These are phyloP conservation scores for Sisymbrium irio DNA, from an alignment of 345 rosid species.

Conservation along the genomic window DNA sequence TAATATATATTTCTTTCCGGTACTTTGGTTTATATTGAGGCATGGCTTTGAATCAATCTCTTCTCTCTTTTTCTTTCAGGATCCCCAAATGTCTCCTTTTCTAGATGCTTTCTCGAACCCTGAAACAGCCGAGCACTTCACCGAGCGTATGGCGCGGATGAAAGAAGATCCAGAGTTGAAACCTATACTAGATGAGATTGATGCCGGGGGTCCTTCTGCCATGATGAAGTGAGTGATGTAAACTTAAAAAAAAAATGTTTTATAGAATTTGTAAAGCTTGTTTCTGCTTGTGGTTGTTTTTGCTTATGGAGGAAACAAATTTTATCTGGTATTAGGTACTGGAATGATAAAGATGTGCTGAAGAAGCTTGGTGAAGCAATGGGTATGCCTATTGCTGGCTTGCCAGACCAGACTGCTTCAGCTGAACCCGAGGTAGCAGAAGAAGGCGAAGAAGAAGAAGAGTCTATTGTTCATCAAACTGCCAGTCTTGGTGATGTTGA, in stretches of 20 bases:
- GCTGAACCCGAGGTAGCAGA: constrained; percentile 63
- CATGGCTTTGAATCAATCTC: constrained; percentile 2
- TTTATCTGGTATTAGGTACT: constrained; percentile 54
- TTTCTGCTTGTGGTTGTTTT: background rate
- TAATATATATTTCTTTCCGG: background rate
- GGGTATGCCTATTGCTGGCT: constrained; percentile 72
- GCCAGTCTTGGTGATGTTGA: constrained; percentile 98
- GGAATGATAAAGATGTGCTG: constrained; percentile 91
- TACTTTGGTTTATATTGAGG: background rate
- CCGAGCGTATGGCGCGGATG: constrained; percentile 81
- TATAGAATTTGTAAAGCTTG: background rate
- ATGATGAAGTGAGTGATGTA: constrained; percentile 77
- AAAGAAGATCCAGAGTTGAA: constrained; percentile 90
- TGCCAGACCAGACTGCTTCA: constrained; percentile 57
- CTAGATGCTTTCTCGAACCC: constrained; percentile 83
- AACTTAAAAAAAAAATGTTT: background rate
- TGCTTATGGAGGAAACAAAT: constrained; percentile 9
- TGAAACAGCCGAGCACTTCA: constrained; percentile 70
- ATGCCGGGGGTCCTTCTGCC: constrained; percentile 87
- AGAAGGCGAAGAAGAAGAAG: constrained; percentile 87
- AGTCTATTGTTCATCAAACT: constrained; percentile 81
- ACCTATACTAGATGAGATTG: constrained; percentile 86
- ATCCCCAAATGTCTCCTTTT: constrained; percentile 96
- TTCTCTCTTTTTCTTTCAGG: constrained; percentile 44
- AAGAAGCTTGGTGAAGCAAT: constrained; percentile 97